Evolutionary conservation across 768 basidiomycete species (phyloP).

Genomic region (Mycena albidolilacea): DNA sequence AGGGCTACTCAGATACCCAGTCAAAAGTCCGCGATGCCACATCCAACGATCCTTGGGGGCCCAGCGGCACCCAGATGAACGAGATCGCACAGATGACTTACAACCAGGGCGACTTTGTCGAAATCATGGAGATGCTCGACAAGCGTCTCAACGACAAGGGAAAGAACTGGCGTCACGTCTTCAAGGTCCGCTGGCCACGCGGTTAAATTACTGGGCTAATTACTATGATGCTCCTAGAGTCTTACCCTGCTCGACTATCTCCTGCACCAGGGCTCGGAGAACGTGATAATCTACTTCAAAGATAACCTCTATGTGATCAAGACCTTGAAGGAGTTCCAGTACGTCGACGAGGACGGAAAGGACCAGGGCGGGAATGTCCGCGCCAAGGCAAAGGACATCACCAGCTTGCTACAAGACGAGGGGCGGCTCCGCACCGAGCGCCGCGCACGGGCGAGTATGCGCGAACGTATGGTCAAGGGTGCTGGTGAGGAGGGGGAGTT

Average conservation of each 20-base stretch:
- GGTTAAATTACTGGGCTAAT: neutral
- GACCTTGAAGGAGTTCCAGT: constrained; percentile 99
- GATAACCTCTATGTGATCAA: constrained; percentile 99
- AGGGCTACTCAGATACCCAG: constrained; percentile 95
- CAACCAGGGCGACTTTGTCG: constrained; percentile 99
- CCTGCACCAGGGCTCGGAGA: constrained; percentile 96
- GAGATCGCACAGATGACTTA: constrained; percentile 97
- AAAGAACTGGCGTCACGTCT: constrained; percentile 99
- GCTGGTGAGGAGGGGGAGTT: constrained; percentile 58
- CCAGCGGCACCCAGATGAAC: constrained; percentile 98
- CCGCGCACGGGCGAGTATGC: constrained; percentile 88
- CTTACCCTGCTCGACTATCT: constrained; percentile 96
- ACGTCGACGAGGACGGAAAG: constrained; percentile 93
- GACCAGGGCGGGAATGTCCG: constrained; percentile 99
- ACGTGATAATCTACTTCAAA: constrained; percentile 98
- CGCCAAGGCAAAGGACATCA: constrained; percentile 98
- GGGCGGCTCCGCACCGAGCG: constrained; percentile 89
- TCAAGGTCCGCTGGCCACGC: constrained; percentile 80
- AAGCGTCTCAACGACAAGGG: constrained; percentile 99
- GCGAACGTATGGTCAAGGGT: constrained; percentile 92
- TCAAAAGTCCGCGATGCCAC: constrained; percentile 97
- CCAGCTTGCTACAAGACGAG: constrained; percentile 92
- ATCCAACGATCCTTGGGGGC: constrained; percentile 98
- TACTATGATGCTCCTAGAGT: constrained; percentile 62
- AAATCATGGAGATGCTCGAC: constrained; percentile 99